Evolutionary conservation across 208 protist species (phyloP), one percentile per base, ranked within the genome.

Genomic region (Polymyxa betae): DNA sequence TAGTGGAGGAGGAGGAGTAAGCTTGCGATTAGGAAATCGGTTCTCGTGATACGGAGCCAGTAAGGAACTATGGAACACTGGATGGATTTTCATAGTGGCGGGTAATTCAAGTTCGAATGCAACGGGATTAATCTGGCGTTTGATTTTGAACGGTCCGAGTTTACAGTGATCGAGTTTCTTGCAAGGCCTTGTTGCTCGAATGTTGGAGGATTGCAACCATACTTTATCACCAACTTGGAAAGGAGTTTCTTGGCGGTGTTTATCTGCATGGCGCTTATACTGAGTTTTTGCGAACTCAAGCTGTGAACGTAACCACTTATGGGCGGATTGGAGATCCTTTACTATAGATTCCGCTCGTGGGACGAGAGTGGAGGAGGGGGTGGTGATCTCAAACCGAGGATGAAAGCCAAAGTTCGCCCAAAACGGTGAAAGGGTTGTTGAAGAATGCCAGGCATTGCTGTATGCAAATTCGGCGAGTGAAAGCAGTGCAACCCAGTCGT

Each of bases 391-490:
- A 16, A 66, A 16, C 16, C 54, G 54, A 32, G 54, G n/a, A 43
- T 82, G 16, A 43, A 38, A 35, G 72, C 72, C 16, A 82, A 5
- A 5, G 72, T 82, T 82, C n/a, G 72, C 72, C 5, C 16, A 82
- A 35, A 82, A 82, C 5, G 72, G 72, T 82, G 72, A 82, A 35
- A 5, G 16, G 35, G 16, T n/a, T 40, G n/a, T 82, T 5, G 72
- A 35, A 43, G 72, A 45, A 82, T 82, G 72, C 16, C 5, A 35
- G 16, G 72, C 5, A 5, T 82, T 82, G n/a, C 35, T 82, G n/a
- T 82, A 82, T 43, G 72, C n/a, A 82, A 82, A 82, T 82, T 82
- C 72, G 5, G 72, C 72, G 10, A 40, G 5, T 35, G 72, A 12
- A 40, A 82, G n/a, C 12, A 82, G 72, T 20, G 5, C 35, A 35